Base-by-base conservation (phyloP, 2,329 filamentous ascomycete species). In the Colletotrichum godetiae region DNA sequence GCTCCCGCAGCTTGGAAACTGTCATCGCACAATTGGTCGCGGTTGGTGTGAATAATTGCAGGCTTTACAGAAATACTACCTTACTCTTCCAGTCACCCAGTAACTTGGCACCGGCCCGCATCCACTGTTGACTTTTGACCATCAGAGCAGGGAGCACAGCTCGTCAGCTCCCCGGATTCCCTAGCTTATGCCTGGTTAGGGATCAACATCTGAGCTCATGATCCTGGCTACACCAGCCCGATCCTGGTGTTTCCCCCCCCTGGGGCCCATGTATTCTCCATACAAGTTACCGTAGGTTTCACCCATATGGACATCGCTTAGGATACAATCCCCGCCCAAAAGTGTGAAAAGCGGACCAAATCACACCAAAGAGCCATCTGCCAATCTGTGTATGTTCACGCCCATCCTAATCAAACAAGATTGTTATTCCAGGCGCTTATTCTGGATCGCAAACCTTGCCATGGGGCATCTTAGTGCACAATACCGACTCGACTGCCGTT, bases 331-430 rank as follows among this genome's bases (percentile, higher is more conserved):
- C 42, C 66, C 33, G 27, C 65, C 22, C 29, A 49, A 72, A 64
- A 49, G 59, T 37, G 59, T 65, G 59, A 64, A 65, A 64, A 73
- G 70, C 66, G 70, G 68, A 46, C 19, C 37, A 15, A 3, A 12
- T 24, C 27, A 67, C 35, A 56, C 27, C 22, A 6, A 56, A 27
- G 53, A 22, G 19, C 7, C 12, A 22, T 31, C 37, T 42, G 15
- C 15, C 27, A 33, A 6, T 60, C 52, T 49, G 53, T 12, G 35
- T 58, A 24, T 42, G 33, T 15, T 29, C 52, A 68, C 57, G 68
- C 68, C 29, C 69, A 72, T 72, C 69, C 59, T 22, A 53, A 69
- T 72, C 65, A 72, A 69, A 72, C 10, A 65, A 72, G 59, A 72
- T 72, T 69, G 42, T 27, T 37, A 22, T 46, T 27, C 42, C 42